Base-by-base conservation (phyloP, 805 yeast species). In the Yamadazyma nakazawae region DNA sequence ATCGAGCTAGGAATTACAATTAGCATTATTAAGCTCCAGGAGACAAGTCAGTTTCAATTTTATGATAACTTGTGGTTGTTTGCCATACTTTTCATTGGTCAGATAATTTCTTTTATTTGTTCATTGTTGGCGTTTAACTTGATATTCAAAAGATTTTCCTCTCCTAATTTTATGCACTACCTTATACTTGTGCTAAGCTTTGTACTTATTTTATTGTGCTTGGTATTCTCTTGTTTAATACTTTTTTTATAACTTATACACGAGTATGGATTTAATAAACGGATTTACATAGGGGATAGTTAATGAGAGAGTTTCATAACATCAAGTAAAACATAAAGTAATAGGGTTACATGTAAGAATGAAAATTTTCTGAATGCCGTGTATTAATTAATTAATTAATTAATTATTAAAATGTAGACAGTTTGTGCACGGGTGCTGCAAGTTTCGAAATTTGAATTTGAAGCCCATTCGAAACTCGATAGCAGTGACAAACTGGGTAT, bases 1-100 rank as follows among this genome's bases (percentile, higher is more conserved):
- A 61, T 71, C 16, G 71, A 67, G 46, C 54, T 69, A 21, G 76
- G 76, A 5, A 68, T 71, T 30, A 58, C 70, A 10, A 67, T 63
- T 49, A 61, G 68, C 14, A 57, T 71, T 16, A 36, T 56, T 14
- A 54, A 59, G 28, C 51, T 60, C 16, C 55, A 52, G 7, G 31
- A 49, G 14, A 38, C 37, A 40, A 56, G 55, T 28, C 56, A 56
- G 42, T 62, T 69, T 42, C 47, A 53, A 19, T 40, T 67, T 12
- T 39, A 53, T 31, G 62, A 68, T 45, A 72, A 70, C 48, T 48
- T 66, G 9, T 58, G 70, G 58, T 59, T 71, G 42, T 52, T 69
- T 25, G 43, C 63, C 7, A 49, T 67, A 6, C 59, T 71, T 42
- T 43, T 58, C 4, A 46, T 67, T 30, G 75, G 75, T 0, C 53